These are phyloP conservation scores for Xylaria sp. DNA, from an alignment of 2,329 filamentous ascomycete species.

Conservation along the genomic window DNA sequence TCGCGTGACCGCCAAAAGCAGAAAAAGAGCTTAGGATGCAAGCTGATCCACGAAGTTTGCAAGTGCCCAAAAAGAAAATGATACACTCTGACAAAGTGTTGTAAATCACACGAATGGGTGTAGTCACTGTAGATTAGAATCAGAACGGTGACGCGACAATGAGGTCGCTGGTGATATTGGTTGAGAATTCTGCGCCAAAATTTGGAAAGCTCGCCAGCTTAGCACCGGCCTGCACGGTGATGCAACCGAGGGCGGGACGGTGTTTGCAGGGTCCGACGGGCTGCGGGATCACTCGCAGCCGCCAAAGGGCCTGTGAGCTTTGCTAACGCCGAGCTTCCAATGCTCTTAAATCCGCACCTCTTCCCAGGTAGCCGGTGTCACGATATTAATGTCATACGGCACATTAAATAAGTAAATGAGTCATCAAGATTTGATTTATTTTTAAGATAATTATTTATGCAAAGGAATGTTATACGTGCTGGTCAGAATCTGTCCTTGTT, in stretches of 20 bases:
- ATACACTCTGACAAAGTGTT: not conserved
- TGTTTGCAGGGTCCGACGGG: slow-evolving; percentile 28
- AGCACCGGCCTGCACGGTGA: slow-evolving; percentile 35
- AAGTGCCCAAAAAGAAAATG: not conserved
- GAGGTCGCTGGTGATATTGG: slow-evolving; percentile 16
- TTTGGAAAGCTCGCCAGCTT: slow-evolving; percentile 31
- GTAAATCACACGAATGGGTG: not conserved
- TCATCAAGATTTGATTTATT: not conserved
- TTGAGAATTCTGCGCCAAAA: slow-evolving; percentile 26
- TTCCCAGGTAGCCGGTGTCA: not conserved
- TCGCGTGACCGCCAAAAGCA: slow-evolving; percentile 21
- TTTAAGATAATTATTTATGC: not conserved
- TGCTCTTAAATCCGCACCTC: slow-evolving; percentile 7
- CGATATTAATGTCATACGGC: not conserved
- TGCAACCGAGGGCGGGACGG: slow-evolving; percentile 32
- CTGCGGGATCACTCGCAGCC: slow-evolving; percentile 20
- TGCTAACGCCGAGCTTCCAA: slow-evolving; percentile 29
- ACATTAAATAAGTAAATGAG: not conserved
- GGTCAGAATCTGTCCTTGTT: not conserved
- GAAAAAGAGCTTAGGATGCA: not conserved
- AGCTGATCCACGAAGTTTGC: not conserved
- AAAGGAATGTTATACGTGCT: not conserved
- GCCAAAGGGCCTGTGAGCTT: not conserved
- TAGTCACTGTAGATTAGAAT: not conserved
- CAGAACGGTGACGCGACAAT: slow-evolving; percentile 31